phyloP scores from a whole-genome alignment of 352 stramenopile genomes.

The Phytophthora agathidicida region DNA sequence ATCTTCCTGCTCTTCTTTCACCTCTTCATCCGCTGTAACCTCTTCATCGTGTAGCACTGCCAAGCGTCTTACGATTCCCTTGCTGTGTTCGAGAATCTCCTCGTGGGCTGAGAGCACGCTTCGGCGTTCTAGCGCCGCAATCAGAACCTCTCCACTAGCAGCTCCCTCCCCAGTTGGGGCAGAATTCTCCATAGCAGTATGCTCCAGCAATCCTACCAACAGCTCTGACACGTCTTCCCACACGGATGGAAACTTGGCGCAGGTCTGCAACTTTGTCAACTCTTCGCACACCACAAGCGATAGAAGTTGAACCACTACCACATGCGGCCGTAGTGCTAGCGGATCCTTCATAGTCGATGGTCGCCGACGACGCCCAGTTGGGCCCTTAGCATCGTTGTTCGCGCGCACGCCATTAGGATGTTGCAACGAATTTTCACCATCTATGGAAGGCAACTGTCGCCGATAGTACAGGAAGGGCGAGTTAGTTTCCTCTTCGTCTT shows the following conservation, averaged over 20 bases:
- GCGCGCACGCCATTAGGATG: neutral
- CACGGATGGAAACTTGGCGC: conserved; percentile 44
- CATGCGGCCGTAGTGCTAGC: conserved; percentile 55
- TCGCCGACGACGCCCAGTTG: conserved; percentile 37
- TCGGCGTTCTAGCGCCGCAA: conserved; percentile 67
- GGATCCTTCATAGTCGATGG: conserved; percentile 69
- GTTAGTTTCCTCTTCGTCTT: conserved; percentile 46
- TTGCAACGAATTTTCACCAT: conserved; percentile 11
- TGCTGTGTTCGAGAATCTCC: conserved; percentile 75
- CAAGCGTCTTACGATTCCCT: conserved; percentile 64
- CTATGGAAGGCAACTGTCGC: conserved; percentile 43
- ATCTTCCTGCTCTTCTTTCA: conserved; percentile 11
- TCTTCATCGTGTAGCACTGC: conserved; percentile 38
- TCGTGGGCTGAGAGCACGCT: conserved; percentile 70
- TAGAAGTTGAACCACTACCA: conserved; percentile 66
- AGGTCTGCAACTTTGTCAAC: conserved; percentile 51
- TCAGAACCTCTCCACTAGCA: conserved; percentile 38
- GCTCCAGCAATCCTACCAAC: conserved; percentile 57
- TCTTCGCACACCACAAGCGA: conserved; percentile 71
- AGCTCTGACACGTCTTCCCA: conserved; percentile 66
- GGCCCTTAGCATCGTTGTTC: conserved; percentile 4
- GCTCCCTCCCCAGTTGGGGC: conserved; percentile 22
- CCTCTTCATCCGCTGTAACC: conserved; percentile 9
- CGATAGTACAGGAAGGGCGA: conserved; percentile 61
- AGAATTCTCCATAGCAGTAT: conserved; percentile 47